Conservation (phyloP, 1,284 basidiomycete species). For the Hemileccinum hortonii region DNA sequence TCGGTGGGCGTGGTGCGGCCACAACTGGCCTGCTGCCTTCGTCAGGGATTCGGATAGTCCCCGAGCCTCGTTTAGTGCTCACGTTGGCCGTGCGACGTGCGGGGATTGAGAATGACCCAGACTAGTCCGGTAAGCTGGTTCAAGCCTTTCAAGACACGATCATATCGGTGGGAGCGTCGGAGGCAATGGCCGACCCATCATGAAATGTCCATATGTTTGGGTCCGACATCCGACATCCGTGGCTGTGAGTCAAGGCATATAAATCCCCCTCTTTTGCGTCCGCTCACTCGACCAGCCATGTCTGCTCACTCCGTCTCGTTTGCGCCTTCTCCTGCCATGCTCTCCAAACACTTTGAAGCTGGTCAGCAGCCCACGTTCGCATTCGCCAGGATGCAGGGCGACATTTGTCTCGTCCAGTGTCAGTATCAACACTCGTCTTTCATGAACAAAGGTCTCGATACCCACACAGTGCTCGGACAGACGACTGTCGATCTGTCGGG, state of each 20-base stretch:
- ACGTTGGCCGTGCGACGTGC: not conserved
- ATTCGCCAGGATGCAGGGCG: slow-evolving; percentile 46
- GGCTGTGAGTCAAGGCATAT: slow-evolving; percentile 1
- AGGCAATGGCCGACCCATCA: not conserved
- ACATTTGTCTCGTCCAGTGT: slow-evolving; percentile 52
- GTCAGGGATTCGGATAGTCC: not conserved
- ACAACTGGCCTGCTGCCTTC: not conserved
- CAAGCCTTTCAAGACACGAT: too few relatives aligned
- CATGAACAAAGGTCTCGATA: not conserved
- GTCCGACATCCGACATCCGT: slow-evolving; percentile 6
- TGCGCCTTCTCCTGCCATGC: slow-evolving; percentile 14
- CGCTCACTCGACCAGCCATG: slow-evolving; percentile 7
- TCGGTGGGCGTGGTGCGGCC: not conserved
- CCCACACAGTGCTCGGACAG: slow-evolving; percentile 19
- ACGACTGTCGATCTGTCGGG: slow-evolving; percentile 11
- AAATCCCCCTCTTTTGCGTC: not conserved
- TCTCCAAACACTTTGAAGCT: slow-evolving; percentile 15
- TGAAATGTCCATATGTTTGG: not conserved
- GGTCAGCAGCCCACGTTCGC: slow-evolving; percentile 37
- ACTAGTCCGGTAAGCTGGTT: too few relatives aligned
- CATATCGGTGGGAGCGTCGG: not conserved
- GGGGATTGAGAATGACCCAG: not conserved
- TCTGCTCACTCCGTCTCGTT: slow-evolving; percentile 23
- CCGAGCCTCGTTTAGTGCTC: not conserved
- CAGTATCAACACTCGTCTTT: slow-evolving; percentile 11